Evolutionary conservation across 2,329 filamentous ascomycete species (phyloP).

Genomic region (Alternaria consortialis): DNA sequence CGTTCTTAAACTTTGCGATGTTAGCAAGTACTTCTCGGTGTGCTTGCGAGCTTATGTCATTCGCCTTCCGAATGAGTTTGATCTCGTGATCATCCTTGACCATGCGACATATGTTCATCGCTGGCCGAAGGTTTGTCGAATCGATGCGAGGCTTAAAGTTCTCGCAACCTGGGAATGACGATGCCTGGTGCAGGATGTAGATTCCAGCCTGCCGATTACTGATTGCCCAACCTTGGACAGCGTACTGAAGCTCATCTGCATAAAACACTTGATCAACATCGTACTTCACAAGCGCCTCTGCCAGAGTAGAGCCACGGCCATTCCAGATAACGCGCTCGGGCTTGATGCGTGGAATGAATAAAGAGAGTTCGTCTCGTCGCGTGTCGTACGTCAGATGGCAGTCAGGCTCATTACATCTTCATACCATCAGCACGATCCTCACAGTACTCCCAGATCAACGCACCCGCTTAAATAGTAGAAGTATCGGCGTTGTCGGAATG

Average conservation of each 20-base stretch:
- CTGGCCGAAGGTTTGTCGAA: conserved; percentile 64
- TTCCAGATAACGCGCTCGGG: conserved; percentile 70
- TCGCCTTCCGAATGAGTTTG: conserved; percentile 79
- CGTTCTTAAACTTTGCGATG: conserved; percentile 72
- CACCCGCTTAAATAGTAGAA: conserved; percentile 68
- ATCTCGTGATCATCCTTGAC: conserved; percentile 88
- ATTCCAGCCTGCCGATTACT: conserved; percentile 31
- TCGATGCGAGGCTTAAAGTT: conserved; percentile 28
- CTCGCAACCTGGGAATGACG: conserved; percentile 26
- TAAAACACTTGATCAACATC: conserved; percentile 78
- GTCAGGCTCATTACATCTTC: conserved; percentile 59
- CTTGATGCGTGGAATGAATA: conserved; percentile 78
- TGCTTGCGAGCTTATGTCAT: conserved; percentile 78
- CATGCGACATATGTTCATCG: conserved; percentile 81
- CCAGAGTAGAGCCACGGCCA: conserved; percentile 66
- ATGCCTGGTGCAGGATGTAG: conserved; percentile 49
- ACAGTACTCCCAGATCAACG: conserved; percentile 17
- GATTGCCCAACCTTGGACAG: conserved; percentile 44
- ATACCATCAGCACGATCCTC: conserved; percentile 19
- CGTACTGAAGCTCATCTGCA: conserved; percentile 42
- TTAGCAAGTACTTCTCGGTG: conserved; percentile 75
- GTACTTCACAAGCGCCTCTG: conserved; percentile 68
- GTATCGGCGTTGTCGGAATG: conserved; percentile 68
- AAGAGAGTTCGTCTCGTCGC: conserved; percentile 67
- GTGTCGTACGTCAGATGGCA: conserved; percentile 68